These are phyloP conservation scores for Xylariomycetidae sp. DNA, from an alignment of 2,329 filamentous ascomycete species.

Conservation along the genomic window DNA sequence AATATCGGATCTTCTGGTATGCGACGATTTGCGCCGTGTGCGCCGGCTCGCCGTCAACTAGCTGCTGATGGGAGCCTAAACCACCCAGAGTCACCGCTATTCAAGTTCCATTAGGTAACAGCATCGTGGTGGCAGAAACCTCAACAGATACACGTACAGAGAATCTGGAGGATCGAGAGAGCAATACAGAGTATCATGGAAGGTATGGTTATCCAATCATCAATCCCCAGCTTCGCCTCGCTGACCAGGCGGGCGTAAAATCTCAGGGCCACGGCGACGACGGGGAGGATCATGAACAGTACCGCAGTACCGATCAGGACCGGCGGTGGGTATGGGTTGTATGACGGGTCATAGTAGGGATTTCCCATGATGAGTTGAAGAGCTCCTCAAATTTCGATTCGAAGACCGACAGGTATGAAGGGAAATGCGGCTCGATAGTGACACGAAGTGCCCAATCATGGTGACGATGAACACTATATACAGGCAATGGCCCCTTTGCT, in stretches of 20 bases:
- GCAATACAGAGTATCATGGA: conserved; percentile 8
- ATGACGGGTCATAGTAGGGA: conserved; percentile 11
- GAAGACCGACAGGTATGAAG: too few species aligned
- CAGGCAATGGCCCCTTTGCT: too few species aligned
- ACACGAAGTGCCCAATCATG: too few species aligned
- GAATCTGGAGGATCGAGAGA: conserved; percentile 11
- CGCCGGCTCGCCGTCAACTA: conserved; percentile 7
- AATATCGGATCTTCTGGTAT: conserved; percentile 14
- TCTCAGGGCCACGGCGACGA: conserved; percentile 8
- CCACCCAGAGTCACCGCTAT: conserved; percentile 10
- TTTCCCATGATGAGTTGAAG: conserved; percentile 14
- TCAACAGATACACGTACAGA: conserved; percentile 14
- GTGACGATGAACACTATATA: too few species aligned
- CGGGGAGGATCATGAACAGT: conserved; percentile 11
- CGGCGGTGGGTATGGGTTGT: conserved; percentile 11
- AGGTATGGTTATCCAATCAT: conserved; percentile 13
- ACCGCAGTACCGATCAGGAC: conserved; percentile 13
- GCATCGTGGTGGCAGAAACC: too few species aligned
- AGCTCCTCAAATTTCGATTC: too few species aligned
- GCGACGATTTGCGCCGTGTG: conserved; percentile 10
- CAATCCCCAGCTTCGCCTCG: conserved; percentile 7
- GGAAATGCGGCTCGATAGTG: too few species aligned
- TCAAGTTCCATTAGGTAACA: too few species aligned
- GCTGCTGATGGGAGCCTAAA: conserved; percentile 9
- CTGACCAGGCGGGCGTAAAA: conserved; percentile 11